Percentiles rank a stretch among this genome's conserved stretches.
Evolutionary conservation across 495 filamentous ascomycete genomes (phyloP).

Genomic region (Aspergillus heteromorphus): DNA sequence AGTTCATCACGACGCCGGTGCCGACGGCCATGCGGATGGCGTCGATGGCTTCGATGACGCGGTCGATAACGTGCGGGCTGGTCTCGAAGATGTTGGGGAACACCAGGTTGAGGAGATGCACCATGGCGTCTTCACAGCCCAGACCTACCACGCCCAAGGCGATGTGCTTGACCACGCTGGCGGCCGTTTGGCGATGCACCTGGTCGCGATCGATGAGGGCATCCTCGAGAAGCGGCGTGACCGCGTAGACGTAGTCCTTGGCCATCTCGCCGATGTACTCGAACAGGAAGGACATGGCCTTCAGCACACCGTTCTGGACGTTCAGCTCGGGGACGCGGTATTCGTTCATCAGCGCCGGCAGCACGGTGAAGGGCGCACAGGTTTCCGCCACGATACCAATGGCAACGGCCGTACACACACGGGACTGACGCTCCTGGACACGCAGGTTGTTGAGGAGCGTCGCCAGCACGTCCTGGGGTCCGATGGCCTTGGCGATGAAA

Average conservation of each 20-base stretch:
- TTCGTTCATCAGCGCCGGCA: constrained; percentile 99
- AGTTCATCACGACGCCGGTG: constrained; percentile 88
- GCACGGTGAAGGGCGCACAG: constrained; percentile 97
- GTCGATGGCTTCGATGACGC: constrained; percentile 94
- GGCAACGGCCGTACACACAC: constrained; percentile 96
- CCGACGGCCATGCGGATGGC: constrained; percentile 94
- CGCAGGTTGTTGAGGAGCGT: constrained; percentile 94
- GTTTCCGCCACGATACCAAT: constrained; percentile 99
- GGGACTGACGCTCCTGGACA: constrained; percentile 94
- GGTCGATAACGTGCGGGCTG: constrained; percentile 95
- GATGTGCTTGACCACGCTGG: constrained; percentile 93
- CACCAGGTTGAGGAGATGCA: constrained; percentile 92
- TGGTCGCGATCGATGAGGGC: constrained; percentile 97
- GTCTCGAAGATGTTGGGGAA: constrained; percentile 99
- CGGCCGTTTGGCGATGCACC: constrained; percentile 95
- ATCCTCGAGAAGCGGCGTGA: constrained; percentile 95
- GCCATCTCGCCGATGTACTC: constrained; percentile 99
- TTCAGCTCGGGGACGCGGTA: constrained; percentile 98
- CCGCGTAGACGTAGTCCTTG: constrained; percentile 98
- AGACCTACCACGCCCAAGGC: constrained; percentile 93
- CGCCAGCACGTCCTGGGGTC: constrained; percentile 93
- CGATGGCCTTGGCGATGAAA: constrained; percentile 99
- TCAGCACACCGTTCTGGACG: constrained; percentile 97
- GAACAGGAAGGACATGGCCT: constrained; percentile 94
- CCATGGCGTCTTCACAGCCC: constrained; percentile 98